Evolutionary conservation across 2,329 filamentous ascomycete species (phyloP).

Genomic region (Septoria linicola): DNA sequence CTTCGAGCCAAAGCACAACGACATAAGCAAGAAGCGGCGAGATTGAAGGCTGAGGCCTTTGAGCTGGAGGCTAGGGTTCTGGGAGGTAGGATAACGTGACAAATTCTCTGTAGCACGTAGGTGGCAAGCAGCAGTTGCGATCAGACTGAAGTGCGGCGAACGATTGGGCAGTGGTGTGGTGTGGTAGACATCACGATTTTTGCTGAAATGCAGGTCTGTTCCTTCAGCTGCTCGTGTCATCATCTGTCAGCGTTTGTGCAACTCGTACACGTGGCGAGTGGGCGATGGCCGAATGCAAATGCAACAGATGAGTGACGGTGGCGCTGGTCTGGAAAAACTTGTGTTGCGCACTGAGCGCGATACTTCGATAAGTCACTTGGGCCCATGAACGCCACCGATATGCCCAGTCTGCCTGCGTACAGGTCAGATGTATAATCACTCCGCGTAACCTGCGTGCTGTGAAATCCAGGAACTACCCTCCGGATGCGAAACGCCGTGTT

Average conservation of each 20-base stretch:
- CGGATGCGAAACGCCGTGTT: not conserved
- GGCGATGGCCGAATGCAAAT: too few relatives aligned
- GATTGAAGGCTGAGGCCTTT: not conserved
- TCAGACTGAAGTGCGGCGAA: not conserved
- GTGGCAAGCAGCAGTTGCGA: not conserved
- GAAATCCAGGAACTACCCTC: not conserved
- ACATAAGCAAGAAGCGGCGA: not conserved
- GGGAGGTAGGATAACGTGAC: not conserved
- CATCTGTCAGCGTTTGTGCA: not conserved
- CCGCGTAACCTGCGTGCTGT: conserved; percentile 1
- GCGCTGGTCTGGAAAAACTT: too few relatives aligned
- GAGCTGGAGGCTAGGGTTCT: not conserved
- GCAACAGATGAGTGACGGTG: too few relatives aligned
- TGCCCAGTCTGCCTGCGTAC: conserved; percentile 10
- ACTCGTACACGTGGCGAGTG: too few relatives aligned
- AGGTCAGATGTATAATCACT: not conserved
- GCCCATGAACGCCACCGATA: not conserved
- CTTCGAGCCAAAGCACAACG: not conserved
- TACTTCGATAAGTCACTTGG: too few relatives aligned
- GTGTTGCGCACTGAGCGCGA: too few relatives aligned
- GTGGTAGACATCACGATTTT: not conserved
- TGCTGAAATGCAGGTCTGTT: not conserved
- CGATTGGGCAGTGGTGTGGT: not conserved
- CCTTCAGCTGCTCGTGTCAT: not conserved
- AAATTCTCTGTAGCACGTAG: not conserved